Percentiles rank a stretch among this genome's conserved stretches.
phyloP scores from a whole-genome alignment of 352 stramenopile species.

The Globisporangium canariense region DNA sequence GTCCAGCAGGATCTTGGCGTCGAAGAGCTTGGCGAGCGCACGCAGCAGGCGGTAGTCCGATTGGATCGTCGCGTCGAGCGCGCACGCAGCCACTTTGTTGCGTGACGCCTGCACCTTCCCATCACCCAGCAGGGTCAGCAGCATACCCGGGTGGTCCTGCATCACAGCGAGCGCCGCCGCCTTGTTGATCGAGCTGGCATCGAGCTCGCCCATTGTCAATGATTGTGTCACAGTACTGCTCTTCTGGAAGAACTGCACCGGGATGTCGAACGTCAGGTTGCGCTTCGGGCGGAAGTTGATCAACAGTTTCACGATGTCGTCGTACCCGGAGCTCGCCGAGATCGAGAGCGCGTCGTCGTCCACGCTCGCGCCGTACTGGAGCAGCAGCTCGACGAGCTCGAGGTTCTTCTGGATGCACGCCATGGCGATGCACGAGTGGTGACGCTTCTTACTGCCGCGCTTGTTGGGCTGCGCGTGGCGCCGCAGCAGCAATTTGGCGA shows the following conservation, averaged over 20 bases:
- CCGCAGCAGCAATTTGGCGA: constrained; percentile 64
- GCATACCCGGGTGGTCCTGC: constrained; percentile 37
- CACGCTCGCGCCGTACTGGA: constrained; percentile 53
- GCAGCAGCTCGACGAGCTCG: constrained; percentile 52
- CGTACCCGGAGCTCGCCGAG: constrained; percentile 35
- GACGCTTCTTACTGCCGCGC: constrained; percentile 32
- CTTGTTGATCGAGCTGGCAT: constrained; percentile 33
- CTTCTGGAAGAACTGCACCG: constrained; percentile 22
- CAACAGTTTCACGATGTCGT: constrained; percentile 35
- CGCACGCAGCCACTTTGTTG: constrained; percentile 33
- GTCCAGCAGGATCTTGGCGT: constrained; percentile 37
- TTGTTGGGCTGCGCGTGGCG: constrained; percentile 57
- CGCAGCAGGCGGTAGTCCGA: constrained; percentile 55
- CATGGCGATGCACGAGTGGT: constrained; percentile 49
- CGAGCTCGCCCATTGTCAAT: constrained; percentile 23
- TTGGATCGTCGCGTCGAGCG: constrained; percentile 43
- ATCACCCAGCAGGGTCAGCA: constrained; percentile 51
- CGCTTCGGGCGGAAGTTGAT: constrained; percentile 27
- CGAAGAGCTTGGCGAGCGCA: constrained; percentile 46
- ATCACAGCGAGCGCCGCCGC: constrained; percentile 46
- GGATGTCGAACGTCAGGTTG: constrained; percentile 18
- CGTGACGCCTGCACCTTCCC: constrained; percentile 30
- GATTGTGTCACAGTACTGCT: constrained; percentile 14
- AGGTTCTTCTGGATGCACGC: constrained; percentile 38
- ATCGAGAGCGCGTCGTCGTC: constrained; percentile 63